Percentiles rank a stretch among this genome's conserved stretches.
Conservation (phyloP, 2,329 filamentous ascomycete species). For the Exophiala dermatitidis region DNA sequence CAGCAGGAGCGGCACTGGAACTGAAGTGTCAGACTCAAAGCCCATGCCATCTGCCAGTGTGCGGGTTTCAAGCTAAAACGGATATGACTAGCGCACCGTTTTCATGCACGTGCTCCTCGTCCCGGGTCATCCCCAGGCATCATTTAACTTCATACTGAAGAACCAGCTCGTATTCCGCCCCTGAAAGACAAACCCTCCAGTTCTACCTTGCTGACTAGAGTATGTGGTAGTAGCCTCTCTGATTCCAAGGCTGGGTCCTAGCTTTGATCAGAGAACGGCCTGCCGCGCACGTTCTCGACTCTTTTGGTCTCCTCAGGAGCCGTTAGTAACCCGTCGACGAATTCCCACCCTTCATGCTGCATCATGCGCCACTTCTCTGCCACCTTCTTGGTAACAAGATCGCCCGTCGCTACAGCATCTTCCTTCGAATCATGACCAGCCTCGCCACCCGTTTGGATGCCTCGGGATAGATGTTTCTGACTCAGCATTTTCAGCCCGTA, state of each 20-base stretch:
- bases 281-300: neutral
- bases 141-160: neutral
- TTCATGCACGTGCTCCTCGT: neutral
- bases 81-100: neutral
- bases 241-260: neutral
- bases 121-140: neutral
- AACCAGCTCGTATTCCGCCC: too few relatives aligned
- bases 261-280: constrained; percentile 2
- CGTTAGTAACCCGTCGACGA: constrained; percentile 45
- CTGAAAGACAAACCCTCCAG: too few relatives aligned
- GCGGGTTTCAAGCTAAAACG: neutral
- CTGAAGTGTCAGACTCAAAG: too few relatives aligned
- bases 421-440: constrained; percentile 85
- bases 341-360: constrained; percentile 59
- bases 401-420: constrained; percentile 81
- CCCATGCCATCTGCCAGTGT: neutral
- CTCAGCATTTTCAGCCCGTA: constrained; percentile 70
- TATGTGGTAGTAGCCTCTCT: too few relatives aligned
- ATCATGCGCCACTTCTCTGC: constrained; percentile 62
- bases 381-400: constrained; percentile 68
- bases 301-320: constrained; percentile 23
- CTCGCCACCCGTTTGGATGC: constrained; percentile 67
- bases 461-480: constrained; percentile 59
- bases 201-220: too few relatives aligned
- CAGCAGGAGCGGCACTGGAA: too few relatives aligned